A percentile compares a stretch with the other conserved stretches of the same genome.
Conservation (phyloP, 139 green algal genomes). For the Chlorella vulgaris region DNA sequence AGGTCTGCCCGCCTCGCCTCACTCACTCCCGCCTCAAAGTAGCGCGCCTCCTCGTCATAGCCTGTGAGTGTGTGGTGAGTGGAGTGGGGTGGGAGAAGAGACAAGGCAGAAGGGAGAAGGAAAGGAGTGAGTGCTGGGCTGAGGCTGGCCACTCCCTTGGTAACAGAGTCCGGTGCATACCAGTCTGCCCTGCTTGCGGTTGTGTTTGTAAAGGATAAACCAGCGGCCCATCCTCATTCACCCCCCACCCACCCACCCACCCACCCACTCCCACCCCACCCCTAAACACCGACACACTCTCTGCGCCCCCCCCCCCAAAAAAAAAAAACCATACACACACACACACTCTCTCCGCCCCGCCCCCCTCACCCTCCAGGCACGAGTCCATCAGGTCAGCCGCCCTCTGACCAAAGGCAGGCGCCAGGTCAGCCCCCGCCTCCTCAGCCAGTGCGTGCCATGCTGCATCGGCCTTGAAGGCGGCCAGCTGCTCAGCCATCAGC, state of each 20-base stretch:
- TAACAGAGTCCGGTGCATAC: no score
- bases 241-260: background rate
- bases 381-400: constrained; percentile 61
- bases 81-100: background rate
- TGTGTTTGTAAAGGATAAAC: no score
- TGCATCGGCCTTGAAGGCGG: constrained; percentile 59
- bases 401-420: constrained; percentile 68
- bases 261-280: background rate
- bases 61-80: constrained; percentile 1
- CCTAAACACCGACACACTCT: background rate
- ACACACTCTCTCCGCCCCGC: no score
- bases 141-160: no score
- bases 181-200: no score
- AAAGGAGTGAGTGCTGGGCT: no score
- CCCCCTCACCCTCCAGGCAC: constrained; percentile 61
- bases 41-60: constrained; percentile 90
- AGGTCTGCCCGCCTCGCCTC: constrained; percentile 73
- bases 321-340: background rate
- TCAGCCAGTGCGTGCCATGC: constrained; percentile 61
- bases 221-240: background rate
- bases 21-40: constrained; percentile 83
- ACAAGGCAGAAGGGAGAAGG: no score
- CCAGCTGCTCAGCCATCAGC: constrained; percentile 78
- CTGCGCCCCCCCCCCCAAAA: background rate
- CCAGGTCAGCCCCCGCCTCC: constrained; percentile 45